These are phyloP conservation scores for Phytophthora lateralis DNA, from an alignment of 352 stramenopile genomes.

Conservation along the genomic window DNA sequence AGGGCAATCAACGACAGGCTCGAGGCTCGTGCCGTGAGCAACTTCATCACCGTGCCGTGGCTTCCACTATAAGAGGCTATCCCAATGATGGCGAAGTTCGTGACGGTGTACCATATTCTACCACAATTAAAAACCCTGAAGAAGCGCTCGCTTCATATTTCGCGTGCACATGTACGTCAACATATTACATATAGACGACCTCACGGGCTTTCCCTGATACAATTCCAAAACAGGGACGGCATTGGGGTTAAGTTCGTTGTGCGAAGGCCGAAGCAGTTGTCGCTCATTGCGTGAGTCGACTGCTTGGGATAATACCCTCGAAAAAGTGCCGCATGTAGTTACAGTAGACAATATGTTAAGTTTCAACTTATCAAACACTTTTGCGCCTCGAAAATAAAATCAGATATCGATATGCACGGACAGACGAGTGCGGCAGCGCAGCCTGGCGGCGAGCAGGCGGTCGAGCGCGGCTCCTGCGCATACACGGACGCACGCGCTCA, in stretches of 20 bases:
- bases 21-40: neutral
- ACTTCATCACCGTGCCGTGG: neutral
- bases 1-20: neutral
- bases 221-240: too few species aligned
- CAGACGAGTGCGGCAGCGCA: slow-evolving; percentile 8
- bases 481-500: slow-evolving; percentile 30
- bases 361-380: neutral
- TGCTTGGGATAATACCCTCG: too few species aligned
- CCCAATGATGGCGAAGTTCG: neutral
- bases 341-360: neutral
- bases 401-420: slow-evolving; percentile 23
- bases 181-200: too few species aligned
- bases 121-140: neutral
- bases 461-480: slow-evolving; percentile 12
- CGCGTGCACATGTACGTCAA: too few species aligned
- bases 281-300: too few species aligned
- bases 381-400: slow-evolving; percentile 5
- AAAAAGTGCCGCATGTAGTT: too few species aligned
- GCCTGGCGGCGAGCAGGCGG: slow-evolving; percentile 8
- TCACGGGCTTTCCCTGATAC: too few species aligned
- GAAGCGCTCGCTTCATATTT: too few species aligned
- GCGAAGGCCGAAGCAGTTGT: too few species aligned
- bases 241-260: too few species aligned
- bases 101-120: neutral
- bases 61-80: neutral